phyloP scores from a whole-genome alignment of 2,329 filamentous ascomycete species.

The Didymella lethalis region DNA sequence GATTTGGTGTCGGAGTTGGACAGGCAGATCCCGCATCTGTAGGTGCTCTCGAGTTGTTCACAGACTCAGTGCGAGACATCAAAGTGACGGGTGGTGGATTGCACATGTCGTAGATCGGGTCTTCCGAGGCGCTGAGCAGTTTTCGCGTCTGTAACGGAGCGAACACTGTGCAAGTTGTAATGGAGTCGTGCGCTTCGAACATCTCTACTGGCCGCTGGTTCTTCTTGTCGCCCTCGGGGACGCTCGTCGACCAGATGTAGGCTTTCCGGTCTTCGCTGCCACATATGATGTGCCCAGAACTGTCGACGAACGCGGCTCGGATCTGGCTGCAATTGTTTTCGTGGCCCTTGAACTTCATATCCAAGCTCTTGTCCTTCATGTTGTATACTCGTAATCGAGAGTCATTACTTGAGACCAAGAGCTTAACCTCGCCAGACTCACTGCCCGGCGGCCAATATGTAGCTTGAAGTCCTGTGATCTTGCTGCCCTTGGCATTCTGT shows the following conservation, averaged over 20 bases:
- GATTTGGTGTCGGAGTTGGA: conserved; percentile 45
- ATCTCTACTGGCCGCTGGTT: conserved; percentile 86
- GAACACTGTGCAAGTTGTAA: conserved; percentile 88
- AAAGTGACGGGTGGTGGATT: conserved; percentile 91
- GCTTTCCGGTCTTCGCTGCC: conserved; percentile 90
- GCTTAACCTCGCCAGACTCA: conserved; percentile 73
- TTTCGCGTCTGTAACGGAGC: conserved; percentile 81
- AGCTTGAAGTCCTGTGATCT: conserved; percentile 93
- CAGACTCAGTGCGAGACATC: conserved; percentile 74
- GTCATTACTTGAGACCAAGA: conserved; percentile 94
- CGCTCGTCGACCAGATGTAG: conserved; percentile 84
- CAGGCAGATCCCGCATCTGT: conserved; percentile 52
- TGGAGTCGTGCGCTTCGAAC: conserved; percentile 88
- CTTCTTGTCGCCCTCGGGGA: conserved; percentile 68
- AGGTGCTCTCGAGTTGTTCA: conserved; percentile 58
- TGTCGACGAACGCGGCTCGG: conserved; percentile 85
- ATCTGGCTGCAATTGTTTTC: conserved; percentile 93
- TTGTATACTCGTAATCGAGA: conserved; percentile 91
- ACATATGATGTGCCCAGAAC: conserved; percentile 84
- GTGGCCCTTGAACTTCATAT: conserved; percentile 90
- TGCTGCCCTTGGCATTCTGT: conserved; percentile 94
- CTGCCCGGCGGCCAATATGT: conserved; percentile 66
- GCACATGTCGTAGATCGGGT: conserved; percentile 95
- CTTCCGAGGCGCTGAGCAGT: conserved; percentile 79
- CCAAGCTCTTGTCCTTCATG: conserved; percentile 81